These are phyloP conservation scores for Westerdykella aurantiaca DNA, from an alignment of 2,329 filamentous ascomycete genomes.

Conservation along the genomic window DNA sequence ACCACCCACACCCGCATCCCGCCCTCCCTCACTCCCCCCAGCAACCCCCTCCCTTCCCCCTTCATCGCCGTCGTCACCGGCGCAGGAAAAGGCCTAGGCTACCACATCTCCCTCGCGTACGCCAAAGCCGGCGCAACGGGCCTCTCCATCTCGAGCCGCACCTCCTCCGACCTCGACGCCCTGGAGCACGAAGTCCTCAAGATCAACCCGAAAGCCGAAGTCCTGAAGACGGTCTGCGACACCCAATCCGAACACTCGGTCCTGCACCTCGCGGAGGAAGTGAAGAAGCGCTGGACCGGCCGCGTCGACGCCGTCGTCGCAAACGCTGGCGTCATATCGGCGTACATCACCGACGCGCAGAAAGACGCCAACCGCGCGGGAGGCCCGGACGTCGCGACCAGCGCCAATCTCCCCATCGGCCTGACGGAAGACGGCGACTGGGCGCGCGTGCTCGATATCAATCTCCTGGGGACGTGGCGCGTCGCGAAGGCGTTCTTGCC, in stretches of 20 bases:
- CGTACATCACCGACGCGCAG: slow-evolving; percentile 6
- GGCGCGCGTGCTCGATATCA: slow-evolving; percentile 17
- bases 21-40: slow-evolving; percentile 4
- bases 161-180: slow-evolving; percentile 9
- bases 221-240: slow-evolving; percentile 14
- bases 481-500: slow-evolving; percentile 14
- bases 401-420: slow-evolving; percentile 12
- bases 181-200: slow-evolving; percentile 5
- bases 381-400: neutral
- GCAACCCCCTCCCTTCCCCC: slow-evolving; percentile 3
- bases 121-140: slow-evolving; percentile 11
- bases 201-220: slow-evolving; percentile 7
- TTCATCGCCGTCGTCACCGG: slow-evolving; percentile 15
- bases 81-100: slow-evolving; percentile 15
- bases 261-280: slow-evolving; percentile 3
- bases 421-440: slow-evolving; percentile 15
- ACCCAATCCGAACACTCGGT: slow-evolving; percentile 7
- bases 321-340: slow-evolving; percentile 17
- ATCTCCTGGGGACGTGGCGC: slow-evolving; percentile 16
- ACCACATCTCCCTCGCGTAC: slow-evolving; percentile 12
- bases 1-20: slow-evolving; percentile 5
- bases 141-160: slow-evolving; percentile 11
- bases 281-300: slow-evolving; percentile 5
- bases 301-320: slow-evolving; percentile 16
- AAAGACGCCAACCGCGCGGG: neutral